phyloP scores from a whole-genome alignment of 2,329 filamentous ascomycete species.

The Talaromyces sp. region DNA sequence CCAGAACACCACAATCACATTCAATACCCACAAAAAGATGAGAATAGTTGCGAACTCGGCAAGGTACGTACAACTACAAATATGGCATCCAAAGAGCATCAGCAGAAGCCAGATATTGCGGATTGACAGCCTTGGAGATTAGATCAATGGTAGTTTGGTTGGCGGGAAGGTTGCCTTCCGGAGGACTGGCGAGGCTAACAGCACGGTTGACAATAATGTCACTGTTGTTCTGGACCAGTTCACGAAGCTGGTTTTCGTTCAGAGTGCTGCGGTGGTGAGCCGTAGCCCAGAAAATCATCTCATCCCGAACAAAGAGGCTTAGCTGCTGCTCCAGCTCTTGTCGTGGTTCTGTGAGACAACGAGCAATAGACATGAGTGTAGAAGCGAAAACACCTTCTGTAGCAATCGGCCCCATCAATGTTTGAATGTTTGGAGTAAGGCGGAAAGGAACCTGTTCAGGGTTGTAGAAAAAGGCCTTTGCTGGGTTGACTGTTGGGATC shows the following conservation, averaged over 20 bases:
- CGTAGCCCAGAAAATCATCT: constrained; percentile 97
- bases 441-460: constrained; percentile 95
- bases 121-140: constrained; percentile 88
- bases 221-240: constrained; percentile 77
- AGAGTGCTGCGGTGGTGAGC: constrained; percentile 62
- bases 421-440: constrained; percentile 91
- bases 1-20: neutral
- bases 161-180: constrained; percentile 73
- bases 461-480: constrained; percentile 88
- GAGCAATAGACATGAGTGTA: constrained; percentile 90
- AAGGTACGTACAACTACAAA: constrained; percentile 48
- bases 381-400: constrained; percentile 96
- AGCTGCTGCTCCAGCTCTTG: constrained; percentile 89
- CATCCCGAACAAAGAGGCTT: constrained; percentile 89
- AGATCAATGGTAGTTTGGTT: constrained; percentile 97
- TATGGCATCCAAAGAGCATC: constrained; percentile 98
- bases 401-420: constrained; percentile 88
- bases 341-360: constrained; percentile 79
- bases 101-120: constrained; percentile 77
- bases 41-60: neutral
- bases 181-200: constrained; percentile 71
- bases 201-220: constrained; percentile 90
- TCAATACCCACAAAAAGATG: neutral
- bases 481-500: constrained; percentile 78
- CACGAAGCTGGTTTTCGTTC: constrained; percentile 64